Base-by-base conservation (phyloP, 768 basidiomycete species). In the Nevesoporus exiguus region DNA sequence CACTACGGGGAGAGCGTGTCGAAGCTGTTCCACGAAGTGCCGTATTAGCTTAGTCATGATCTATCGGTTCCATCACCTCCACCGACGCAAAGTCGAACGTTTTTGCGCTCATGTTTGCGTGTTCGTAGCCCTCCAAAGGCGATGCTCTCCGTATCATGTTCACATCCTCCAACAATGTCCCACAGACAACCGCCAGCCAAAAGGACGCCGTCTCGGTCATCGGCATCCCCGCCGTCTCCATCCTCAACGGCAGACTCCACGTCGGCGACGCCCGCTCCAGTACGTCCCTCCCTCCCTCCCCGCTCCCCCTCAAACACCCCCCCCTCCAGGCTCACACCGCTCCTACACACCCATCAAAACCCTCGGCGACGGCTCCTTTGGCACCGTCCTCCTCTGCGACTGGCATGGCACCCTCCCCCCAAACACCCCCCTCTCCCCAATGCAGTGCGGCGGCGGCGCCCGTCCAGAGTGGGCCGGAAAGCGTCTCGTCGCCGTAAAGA, bases 321-420 rank as follows among this genome's bases (percentile, higher is more conserved):
- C 61, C 15, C 49, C 51, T 3, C 57, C 65, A 96, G 93, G 78
- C 64, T 93, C 90, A 17, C 84, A 83, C 54, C 86, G 94, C 64
- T 87, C 88, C 19, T 99, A 95, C 71, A 95, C 94, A 27, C 88
- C 92, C 46, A 82, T 98, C 78, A 98, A 98, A 77, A 88, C 90
- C 57, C 83, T 99, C 71, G 97, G 97, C 39, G 96, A 98, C 71
- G 97, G 97, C 51, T 98, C 96, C 7, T 98, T 99, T 68, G 97
- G 97, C 48, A 98, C 94, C 4, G 97, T 99, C 60, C 93, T 91
- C 86, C 81, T 99, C 63, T 97, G 95, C 73, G 97, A 99, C 80
- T 99, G 96, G 96, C 93, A 97, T 79, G 92, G 91, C 67, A 84
- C 90, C 57, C 78, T 98, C 68, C 92, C 93, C 69, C 86, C 92